Evolutionary conservation across 1,284 basidiomycete genomes (phyloP), one percentile per base, ranked within the genome.

Genomic region (Microbotryum lychnidis-dioicae): DNA sequence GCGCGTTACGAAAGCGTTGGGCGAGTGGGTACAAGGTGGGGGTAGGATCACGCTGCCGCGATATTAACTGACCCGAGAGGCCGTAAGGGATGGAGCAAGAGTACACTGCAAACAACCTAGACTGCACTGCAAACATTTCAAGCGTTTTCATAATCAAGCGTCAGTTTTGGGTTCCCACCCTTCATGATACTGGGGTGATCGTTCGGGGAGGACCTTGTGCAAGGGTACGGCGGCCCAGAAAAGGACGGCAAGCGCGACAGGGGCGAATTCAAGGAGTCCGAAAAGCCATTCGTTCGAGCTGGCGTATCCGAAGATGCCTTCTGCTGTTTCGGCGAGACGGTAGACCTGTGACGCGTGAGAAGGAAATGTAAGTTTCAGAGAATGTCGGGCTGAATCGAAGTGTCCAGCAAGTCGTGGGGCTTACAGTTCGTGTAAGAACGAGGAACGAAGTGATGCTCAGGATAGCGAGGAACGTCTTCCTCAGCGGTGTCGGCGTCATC

Each of bases 271-370:
- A 56, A 78, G 71, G 4, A 66, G 66, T 14, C 73, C 76, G 57
- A 76, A 78, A 4, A 77, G 69, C 10, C 61, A 58, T 62, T 78
- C 75, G 48, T 65, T 56, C 48, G 72, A 72, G n/a, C 71, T 70
- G 0, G 76, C 76, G 20, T 53, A 62, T 3, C 74, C 73, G 60
- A 75, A 75, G 51, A 76, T 71, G 29, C 77, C 75, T 71, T 60
- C 12, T 14, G 73, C 76, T 23, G 76, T 76, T 63, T 78, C 77
- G 16, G 76, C 76, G 21, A 78, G 69, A 52, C 77, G 72, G 66
- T 74, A 79, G 1, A 74, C 63, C 2, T 42, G 37, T 16, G 37
- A 37, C 4, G 37, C 0, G 77, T 79, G 8, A 77, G 69, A 3
- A 76, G 64, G 29, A 76, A 71, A 54, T 78, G 70, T 50, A 77